Evolutionary conservation across 768 basidiomycete genomes (phyloP).

Genomic region (Amanita phalloides): DNA sequence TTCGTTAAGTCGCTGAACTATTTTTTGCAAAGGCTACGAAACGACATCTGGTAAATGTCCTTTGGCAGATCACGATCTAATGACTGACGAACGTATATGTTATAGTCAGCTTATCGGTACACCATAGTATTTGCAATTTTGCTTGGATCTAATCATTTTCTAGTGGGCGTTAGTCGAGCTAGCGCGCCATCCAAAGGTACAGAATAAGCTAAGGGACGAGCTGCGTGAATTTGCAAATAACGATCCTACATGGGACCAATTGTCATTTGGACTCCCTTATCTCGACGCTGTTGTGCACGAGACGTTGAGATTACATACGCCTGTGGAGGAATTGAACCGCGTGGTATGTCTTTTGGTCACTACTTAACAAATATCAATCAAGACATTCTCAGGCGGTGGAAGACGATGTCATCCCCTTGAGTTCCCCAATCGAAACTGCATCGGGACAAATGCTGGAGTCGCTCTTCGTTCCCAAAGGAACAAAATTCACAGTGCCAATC

Average conservation of each 20-base stretch:
- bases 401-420: conserved; percentile 29
- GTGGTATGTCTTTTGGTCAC: conserved; percentile 13
- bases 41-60: conserved; percentile 34
- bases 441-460: conserved; percentile 19
- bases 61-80: neutral
- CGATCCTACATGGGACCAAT: conserved; percentile 29
- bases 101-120: neutral
- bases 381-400: conserved; percentile 18
- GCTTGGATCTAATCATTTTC: neutral
- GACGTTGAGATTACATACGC: conserved; percentile 26
- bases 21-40: conserved; percentile 32
- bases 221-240: conserved; percentile 6
- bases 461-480: conserved; percentile 25
- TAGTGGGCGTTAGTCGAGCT: conserved; percentile 17
- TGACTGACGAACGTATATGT: neutral
- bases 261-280: conserved; percentile 31
- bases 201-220: conserved; percentile 12
- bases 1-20: neutral
- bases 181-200: conserved; percentile 10
- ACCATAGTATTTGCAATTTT: neutral
- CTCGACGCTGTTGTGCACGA: conserved; percentile 32
- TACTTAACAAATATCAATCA: neutral
- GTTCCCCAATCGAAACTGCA: conserved; percentile 17
- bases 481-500: conserved; percentile 23
- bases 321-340: conserved; percentile 19